Percentiles rank a stretch among this genome's conserved stretches.
Evolutionary conservation across 2,329 filamentous ascomycete species (phyloP).

Genomic region (Emericellopsis atlantica): DNA sequence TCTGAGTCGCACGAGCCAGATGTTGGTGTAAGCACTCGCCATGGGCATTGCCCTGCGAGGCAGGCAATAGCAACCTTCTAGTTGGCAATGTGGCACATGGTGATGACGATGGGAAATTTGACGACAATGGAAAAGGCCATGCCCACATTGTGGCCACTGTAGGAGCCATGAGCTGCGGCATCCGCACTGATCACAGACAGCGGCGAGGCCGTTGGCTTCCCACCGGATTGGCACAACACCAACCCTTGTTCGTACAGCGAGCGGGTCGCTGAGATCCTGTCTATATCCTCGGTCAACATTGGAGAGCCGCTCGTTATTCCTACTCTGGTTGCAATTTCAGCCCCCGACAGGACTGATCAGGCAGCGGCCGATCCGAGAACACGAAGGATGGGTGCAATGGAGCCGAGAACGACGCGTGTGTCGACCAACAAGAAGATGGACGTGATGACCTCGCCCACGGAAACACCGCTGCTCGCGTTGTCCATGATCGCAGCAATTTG

Average conservation of each 20-base stretch:
- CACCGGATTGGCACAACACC: slow-evolving; percentile 58
- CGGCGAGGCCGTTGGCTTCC: slow-evolving; percentile 46
- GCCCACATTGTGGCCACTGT: slow-evolving; percentile 60
- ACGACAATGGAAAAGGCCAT: slow-evolving; percentile 55
- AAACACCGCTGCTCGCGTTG: slow-evolving; percentile 7
- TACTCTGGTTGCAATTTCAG: too few relatives aligned
- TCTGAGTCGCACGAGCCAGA: slow-evolving; percentile 50
- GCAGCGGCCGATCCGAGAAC: too few relatives aligned
- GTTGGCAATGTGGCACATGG: slow-evolving; percentile 57
- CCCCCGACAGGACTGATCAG: too few relatives aligned
- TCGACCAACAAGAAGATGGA: too few relatives aligned
- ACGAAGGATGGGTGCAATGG: too few relatives aligned
- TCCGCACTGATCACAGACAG: slow-evolving; percentile 60
- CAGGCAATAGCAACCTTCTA: too few relatives aligned
- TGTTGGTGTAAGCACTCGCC: slow-evolving; percentile 37
- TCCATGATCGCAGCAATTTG: slow-evolving; percentile 28
- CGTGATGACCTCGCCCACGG: too few relatives aligned
- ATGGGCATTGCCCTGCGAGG: too few relatives aligned
- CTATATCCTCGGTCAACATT: too few relatives aligned
- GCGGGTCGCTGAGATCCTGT: slow-evolving; percentile 51
- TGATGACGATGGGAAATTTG: slow-evolving; percentile 55
- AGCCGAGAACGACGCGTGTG: too few relatives aligned
- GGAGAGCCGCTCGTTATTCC: slow-evolving; percentile 47
- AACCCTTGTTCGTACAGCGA: slow-evolving; percentile 54
- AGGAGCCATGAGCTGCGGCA: slow-evolving; percentile 50